Evolutionary conservation across 2,329 filamentous ascomycete species (phyloP), one percentile per base, ranked within the genome.

Genomic region (Nemania sp.): DNA sequence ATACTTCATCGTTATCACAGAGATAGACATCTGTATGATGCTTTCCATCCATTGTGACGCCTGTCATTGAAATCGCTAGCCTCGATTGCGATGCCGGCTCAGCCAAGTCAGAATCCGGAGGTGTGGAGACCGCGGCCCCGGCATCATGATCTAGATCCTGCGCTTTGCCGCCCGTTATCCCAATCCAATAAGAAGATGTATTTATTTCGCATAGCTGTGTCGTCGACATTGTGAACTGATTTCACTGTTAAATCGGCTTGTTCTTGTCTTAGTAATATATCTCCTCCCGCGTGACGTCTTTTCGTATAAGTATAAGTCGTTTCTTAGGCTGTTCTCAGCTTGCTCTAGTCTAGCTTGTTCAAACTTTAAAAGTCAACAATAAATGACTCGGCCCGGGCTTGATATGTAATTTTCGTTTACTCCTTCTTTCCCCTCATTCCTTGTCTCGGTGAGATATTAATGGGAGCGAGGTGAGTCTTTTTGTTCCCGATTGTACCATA

Each of bases 61-160:
- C n/a, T n/a, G n/a, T n/a, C n/a, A n/a, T n/a, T n/a, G n/a, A 37
- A n/a, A 19, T 26, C 26, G 15, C 40, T 14, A 39, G 17, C 4
- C 11, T 41, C 26, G 30, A 19, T 33, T 22, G 36, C 15, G 33
- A 33, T 15, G 17, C 51, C 11, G 39, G 7, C 8, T 36, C 31
- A 23, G 23, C 17, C 23, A 37, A 14, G 19, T 20, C 6, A 37
- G 9, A 3, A 20, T 20, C 14, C 30, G 45, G 20, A 49, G n/a
- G 4, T 45, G 47, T 49, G 52, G 52, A 42, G 47, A 55, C 17
- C 1, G 28, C 46, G 52, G 41, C 17, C 22, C 23, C 17, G 19
- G 23, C 20, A 19, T 6, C 26, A 30, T 11, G 34, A 23, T 36
- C 34, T 26, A 11, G 22, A 33, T 17, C 36, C 44, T 39, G 52